Evolutionary conservation across 2,329 filamentous ascomycete species (phyloP), one percentile per base, ranked within the genome.

Genomic region (Scedosporium minutisporum): DNA sequence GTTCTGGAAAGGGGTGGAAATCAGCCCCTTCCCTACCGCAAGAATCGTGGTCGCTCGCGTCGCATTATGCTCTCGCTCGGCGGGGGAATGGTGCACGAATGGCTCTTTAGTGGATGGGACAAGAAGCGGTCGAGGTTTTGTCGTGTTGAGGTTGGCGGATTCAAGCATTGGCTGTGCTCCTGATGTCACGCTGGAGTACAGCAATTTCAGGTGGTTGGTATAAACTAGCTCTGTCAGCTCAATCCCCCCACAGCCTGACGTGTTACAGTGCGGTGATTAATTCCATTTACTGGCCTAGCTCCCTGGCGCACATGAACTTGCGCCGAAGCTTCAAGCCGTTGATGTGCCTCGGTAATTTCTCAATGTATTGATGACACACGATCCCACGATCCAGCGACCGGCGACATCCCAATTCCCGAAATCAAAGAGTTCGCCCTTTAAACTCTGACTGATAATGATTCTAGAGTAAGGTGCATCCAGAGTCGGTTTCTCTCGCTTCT

Each of bases 281-380:
- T 48, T 48, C 44, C 16, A 21, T 48, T 48, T n/a, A 48, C 21
- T 23, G 44, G 21, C 16, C 44, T 48, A 6, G 21, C 44, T n/a
- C 6, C 42, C 18, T 55, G 12, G 18, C 12, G 51, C 51, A 55
- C 51, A 55, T 55, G 51, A 23, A 25, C 51, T 51, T 16, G 25
- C 25, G 25, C 33, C 25, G 57, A 57, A 23, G 18, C n/a, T 16
- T 25, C 14, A 23, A 41, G 29, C 57, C 57, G 57, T 51, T 3
- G 46, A 51, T 25, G 59, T 61, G 59, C 59, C 59, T 61, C 59
- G 59, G 59, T 25, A 61, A 61, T 51, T 51, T 41, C 16, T 10
- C 21, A 1, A 27, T 29, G 25, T 14, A 41, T 25, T 44, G 42
- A 61, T n/a, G 27, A 23, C 58, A 42, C 10, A 44, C 14, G 14